These are phyloP conservation scores for Candida maltosa DNA, from an alignment of 805 yeast genomes.

Conservation along the genomic window DNA sequence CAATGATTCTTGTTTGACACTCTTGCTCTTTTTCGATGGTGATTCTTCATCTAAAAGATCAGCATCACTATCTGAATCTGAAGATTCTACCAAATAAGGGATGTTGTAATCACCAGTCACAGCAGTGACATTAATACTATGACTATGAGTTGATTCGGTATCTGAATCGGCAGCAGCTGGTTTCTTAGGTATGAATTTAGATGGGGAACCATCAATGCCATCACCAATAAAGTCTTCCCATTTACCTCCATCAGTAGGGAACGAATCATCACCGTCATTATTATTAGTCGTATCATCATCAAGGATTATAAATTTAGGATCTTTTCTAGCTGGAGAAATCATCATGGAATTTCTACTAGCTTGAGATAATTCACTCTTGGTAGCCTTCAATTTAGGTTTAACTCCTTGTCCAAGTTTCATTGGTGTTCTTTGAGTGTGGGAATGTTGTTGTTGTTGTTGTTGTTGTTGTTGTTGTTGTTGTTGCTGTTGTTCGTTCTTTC, in stretches of 20 bases:
- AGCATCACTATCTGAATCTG: slow-evolving; percentile 18
- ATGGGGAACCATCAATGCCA: slow-evolving; percentile 14
- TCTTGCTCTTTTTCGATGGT: slow-evolving; percentile 2
- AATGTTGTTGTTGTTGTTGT: background rate
- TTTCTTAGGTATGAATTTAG: slow-evolving; percentile 3
- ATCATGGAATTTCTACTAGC: slow-evolving; percentile 20
- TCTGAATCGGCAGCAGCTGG: background rate
- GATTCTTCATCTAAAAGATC: background rate
- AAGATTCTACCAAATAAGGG: slow-evolving; percentile 27
- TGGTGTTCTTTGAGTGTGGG: slow-evolving; percentile 12
- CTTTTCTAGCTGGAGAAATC: slow-evolving; percentile 34
- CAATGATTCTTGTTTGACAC: slow-evolving; percentile 8
- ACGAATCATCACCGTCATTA: slow-evolving; percentile 6
- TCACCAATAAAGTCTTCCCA: slow-evolving; percentile 42
- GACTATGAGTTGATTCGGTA: slow-evolving; percentile 7
- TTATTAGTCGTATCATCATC: slow-evolving; percentile 22
- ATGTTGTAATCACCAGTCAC: slow-evolving; percentile 14
- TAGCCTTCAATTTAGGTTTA: slow-evolving; percentile 11
- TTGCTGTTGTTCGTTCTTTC: slow-evolving; percentile 22
- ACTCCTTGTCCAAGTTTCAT: slow-evolving; percentile 6
- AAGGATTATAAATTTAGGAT: slow-evolving; percentile 27
- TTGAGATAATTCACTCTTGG: slow-evolving; percentile 9
- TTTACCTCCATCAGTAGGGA: slow-evolving; percentile 15
- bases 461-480: slow-evolving; percentile 12
- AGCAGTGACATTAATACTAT: slow-evolving; percentile 8